Evolutionary conservation across 202 grass and related monocot genomes (phyloP).

Genomic region (Dendrocalamus latiflorus): DNA sequence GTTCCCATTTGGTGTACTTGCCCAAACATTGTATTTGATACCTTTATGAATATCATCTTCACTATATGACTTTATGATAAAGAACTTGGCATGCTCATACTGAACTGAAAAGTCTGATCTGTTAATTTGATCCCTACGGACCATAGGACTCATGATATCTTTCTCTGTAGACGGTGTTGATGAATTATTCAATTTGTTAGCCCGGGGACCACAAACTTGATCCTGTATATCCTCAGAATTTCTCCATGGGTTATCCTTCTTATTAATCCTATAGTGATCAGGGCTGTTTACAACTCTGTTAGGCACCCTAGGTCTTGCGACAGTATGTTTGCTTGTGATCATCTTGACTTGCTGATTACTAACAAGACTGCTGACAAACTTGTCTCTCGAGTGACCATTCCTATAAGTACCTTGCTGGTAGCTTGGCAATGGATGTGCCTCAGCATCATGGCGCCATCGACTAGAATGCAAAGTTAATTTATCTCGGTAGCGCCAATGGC

Average conservation of each 20-base stretch:
- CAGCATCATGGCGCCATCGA: conserved; percentile 26
- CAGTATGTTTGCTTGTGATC: conserved; percentile 26
- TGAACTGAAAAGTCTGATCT: conserved; percentile 53
- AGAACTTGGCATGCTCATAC: conserved; percentile 74
- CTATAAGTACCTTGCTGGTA: conserved; percentile 16
- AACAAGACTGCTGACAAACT: conserved; percentile 4
- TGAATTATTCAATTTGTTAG: conserved; percentile 26
- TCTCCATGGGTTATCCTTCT: conserved; percentile 19
- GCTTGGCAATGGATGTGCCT: background rate
- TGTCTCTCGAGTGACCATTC: conserved; percentile 14
- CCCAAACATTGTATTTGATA: conserved; percentile 78
- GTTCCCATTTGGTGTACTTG: conserved; percentile 71
- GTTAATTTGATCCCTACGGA: conserved; percentile 56
- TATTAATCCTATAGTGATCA: conserved; percentile 17
- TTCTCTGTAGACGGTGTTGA: conserved; percentile 18
- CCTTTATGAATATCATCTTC: conserved; percentile 79
- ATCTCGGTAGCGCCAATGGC: conserved; percentile 18
- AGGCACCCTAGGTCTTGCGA: conserved; percentile 5
- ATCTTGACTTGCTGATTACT: conserved; percentile 32
- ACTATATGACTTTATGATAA: conserved; percentile 85
- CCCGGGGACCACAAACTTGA: conserved; percentile 43
- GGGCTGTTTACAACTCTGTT: conserved; percentile 6
- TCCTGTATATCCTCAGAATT: conserved; percentile 27
- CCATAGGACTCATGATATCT: conserved; percentile 31
- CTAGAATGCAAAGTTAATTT: conserved; percentile 23